These are phyloP conservation scores for Cladosporium velox DNA, from an alignment of 2,329 filamentous ascomycete genomes.

Conservation along the genomic window DNA sequence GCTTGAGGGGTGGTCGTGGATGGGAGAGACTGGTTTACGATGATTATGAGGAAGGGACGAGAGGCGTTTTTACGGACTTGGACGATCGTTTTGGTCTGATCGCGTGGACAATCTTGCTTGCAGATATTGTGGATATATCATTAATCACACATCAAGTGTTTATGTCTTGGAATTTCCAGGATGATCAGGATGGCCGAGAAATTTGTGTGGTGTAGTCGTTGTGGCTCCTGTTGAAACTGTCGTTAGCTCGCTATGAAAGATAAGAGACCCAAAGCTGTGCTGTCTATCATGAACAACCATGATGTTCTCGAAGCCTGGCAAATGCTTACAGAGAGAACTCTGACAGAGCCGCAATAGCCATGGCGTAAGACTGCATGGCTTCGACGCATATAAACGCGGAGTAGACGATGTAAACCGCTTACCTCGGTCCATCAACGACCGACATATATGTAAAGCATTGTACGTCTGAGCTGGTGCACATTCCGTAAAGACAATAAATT, in stretches of 20 bases:
- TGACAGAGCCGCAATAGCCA: not conserved
- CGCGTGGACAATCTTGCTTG: not conserved
- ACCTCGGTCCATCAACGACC: slow-evolving; percentile 15
- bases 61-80: slow-evolving; percentile 8
- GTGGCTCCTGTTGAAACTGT: not conserved
- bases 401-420: not conserved
- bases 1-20: not conserved
- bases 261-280: not conserved
- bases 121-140: not conserved
- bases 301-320: not conserved
- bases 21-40: not conserved
- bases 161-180: not conserved
- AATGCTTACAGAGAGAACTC: not conserved
- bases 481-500: too few relatives aligned
- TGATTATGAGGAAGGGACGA: slow-evolving; percentile 1
- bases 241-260: not conserved
- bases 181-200: not conserved
- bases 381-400: slow-evolving; percentile 2
- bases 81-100: not conserved
- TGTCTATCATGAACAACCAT: not conserved
- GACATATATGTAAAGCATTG: not conserved
- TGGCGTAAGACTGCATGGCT: not conserved
- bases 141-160: too few relatives aligned
- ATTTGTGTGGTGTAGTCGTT: not conserved
- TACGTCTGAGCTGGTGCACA: not conserved